Percentiles rank a stretch among this genome's conserved stretches.
phyloP scores from a whole-genome alignment of 2,329 filamentous ascomycete species.

The Botryotinia convoluta region DNA sequence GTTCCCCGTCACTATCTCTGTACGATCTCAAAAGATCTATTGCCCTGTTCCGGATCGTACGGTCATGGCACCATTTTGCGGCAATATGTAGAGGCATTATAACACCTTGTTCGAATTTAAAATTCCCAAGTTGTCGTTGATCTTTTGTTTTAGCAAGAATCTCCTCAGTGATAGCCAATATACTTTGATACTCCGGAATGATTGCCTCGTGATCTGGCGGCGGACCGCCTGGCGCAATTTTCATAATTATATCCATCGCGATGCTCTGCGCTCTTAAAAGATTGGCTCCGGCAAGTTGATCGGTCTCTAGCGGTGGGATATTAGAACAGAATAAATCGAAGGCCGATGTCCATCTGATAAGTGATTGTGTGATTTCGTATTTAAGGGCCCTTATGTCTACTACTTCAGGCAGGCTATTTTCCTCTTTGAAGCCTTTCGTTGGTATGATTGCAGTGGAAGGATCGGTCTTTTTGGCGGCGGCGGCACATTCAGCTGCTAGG shows the following conservation, averaged over 20 bases:
- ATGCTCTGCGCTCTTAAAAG: neutral
- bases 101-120: conserved; percentile 12
- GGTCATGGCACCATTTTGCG: conserved; percentile 10
- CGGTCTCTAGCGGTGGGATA: neutral
- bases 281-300: neutral
- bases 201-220: neutral
- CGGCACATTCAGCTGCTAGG: neutral
- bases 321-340: neutral
- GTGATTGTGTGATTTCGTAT: neutral
- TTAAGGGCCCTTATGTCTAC: neutral
- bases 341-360: neutral
- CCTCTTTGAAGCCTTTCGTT: too few relatives aligned
- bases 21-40: conserved; percentile 6
- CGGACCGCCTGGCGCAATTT: neutral
- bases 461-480: neutral
- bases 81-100: conserved; percentile 12
- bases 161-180: neutral
- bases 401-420: neutral
- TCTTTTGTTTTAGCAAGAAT: neutral
- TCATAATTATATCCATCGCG: conserved; percentile 3
- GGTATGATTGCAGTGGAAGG: neutral
- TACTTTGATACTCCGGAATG: neutral
- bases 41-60: neutral
- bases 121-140: conserved; percentile 1
- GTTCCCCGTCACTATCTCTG: neutral